Conservation (phyloP, 176 grass and related monocot genomes). For the sorghum (Sorghum bicolor) region Sorghum_bicolor_NCBIv3 NC_012876.2:38174001-38174500, state of each 20-base stretch:
- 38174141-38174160: not conserved
- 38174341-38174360: not conserved
- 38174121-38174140: not conserved
- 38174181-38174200: not conserved
- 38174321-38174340: too few species aligned
- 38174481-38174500: not conserved
- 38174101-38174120: not conserved
- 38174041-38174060: not conserved
- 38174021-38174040: not conserved
- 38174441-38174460: not conserved
- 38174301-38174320: not conserved
- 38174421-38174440: not conserved
- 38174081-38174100: not conserved
- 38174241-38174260: not conserved
- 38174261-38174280: not conserved
- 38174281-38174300: not conserved
- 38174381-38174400: not conserved
- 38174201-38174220: not conserved
- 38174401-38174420: not conserved
- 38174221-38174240: not conserved
- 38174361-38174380: not conserved
- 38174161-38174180: not conserved
- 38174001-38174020: not conserved
- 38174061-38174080: not conserved
- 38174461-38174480: not conserved